These are phyloP conservation scores for Phytopythium oedochilum DNA, from an alignment of 352 stramenopile genomes.

Conservation along the genomic window DNA sequence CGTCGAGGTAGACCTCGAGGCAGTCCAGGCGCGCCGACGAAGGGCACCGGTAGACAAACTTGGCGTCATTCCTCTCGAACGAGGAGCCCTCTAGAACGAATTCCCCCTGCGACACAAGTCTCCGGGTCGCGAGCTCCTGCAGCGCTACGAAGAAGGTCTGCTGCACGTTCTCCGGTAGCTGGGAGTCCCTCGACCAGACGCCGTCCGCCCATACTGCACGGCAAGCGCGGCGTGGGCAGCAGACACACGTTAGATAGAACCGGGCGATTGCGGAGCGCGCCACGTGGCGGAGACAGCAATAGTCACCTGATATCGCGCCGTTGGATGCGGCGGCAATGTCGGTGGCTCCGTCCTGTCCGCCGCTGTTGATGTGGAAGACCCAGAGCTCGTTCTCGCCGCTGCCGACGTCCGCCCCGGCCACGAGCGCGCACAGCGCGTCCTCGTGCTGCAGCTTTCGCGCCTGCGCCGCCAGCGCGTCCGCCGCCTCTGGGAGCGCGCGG, in stretches of 20 bases:
- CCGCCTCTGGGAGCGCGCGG: not conserved
- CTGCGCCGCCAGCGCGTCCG: constrained; percentile 18
- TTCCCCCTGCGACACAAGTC: constrained; percentile 33
- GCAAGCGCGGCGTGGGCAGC: not conserved
- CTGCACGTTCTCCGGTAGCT: constrained; percentile 18
- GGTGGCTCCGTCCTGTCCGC: not conserved
- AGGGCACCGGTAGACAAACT: constrained; percentile 56
- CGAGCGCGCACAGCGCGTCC: constrained; percentile 27
- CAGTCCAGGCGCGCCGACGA: constrained; percentile 53
- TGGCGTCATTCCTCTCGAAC: constrained; percentile 51
- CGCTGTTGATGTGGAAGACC: constrained; percentile 47
- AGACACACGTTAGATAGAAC: not conserved
- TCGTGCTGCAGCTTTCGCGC: constrained; percentile 33
- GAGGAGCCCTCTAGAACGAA: constrained; percentile 31
- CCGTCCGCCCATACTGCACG: constrained; percentile 21
- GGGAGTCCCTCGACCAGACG: constrained; percentile 16
- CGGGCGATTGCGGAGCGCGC: too few species aligned
- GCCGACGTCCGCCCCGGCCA: not conserved
- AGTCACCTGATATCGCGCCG: not conserved
- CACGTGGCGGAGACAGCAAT: too few species aligned
- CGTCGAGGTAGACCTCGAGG: constrained; percentile 61
- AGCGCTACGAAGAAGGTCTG: constrained; percentile 43
- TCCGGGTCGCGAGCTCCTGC: constrained; percentile 12
- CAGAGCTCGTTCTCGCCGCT: constrained; percentile 23
- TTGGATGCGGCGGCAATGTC: not conserved